Evolutionary conservation across 768 basidiomycete species (phyloP).

Genomic region (Psilocybe subaeruginosa): DNA sequence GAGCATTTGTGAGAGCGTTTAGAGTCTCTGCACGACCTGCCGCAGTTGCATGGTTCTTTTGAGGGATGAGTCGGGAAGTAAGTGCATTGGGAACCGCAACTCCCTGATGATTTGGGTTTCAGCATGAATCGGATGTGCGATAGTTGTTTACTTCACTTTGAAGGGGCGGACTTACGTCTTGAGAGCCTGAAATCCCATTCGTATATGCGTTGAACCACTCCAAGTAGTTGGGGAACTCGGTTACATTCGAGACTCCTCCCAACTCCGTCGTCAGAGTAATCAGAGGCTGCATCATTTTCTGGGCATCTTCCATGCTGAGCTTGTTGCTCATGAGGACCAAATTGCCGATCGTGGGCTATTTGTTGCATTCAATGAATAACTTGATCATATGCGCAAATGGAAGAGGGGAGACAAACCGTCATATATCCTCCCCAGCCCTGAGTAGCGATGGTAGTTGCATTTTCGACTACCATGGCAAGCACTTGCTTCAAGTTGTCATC

Average conservation of each 20-base stretch:
- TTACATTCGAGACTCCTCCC: slow-evolving; percentile 26
- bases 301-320: slow-evolving; percentile 25
- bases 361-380: not conserved
- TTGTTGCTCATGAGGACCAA: slow-evolving; percentile 32
- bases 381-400: not conserved
- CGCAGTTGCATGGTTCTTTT: slow-evolving; percentile 24
- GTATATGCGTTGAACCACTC: slow-evolving; percentile 26
- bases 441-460: slow-evolving; percentile 42
- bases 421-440: slow-evolving; percentile 52
- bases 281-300: slow-evolving; percentile 27
- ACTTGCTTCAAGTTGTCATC: slow-evolving; percentile 32
- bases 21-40: slow-evolving; percentile 17
- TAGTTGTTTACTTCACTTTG: not conserved
- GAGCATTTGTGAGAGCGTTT: slow-evolving; percentile 20
- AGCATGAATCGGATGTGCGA: no score
- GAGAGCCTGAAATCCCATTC: slow-evolving; percentile 18
- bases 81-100: slow-evolving; percentile 23
- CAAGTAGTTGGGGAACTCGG: slow-evolving; percentile 18
- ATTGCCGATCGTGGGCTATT: slow-evolving; percentile 23
- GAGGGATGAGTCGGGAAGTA: slow-evolving; percentile 30
- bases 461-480: slow-evolving; percentile 39
- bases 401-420: slow-evolving; percentile 14
- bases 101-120: slow-evolving; percentile 14
- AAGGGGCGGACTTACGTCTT: slow-evolving; percentile 20
- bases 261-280: slow-evolving; percentile 20